Evolutionary conservation across 441 rosid species (phyloP), one percentile per base, ranked within the genome.

Genomic region (Eruca vesicaria): DNA sequence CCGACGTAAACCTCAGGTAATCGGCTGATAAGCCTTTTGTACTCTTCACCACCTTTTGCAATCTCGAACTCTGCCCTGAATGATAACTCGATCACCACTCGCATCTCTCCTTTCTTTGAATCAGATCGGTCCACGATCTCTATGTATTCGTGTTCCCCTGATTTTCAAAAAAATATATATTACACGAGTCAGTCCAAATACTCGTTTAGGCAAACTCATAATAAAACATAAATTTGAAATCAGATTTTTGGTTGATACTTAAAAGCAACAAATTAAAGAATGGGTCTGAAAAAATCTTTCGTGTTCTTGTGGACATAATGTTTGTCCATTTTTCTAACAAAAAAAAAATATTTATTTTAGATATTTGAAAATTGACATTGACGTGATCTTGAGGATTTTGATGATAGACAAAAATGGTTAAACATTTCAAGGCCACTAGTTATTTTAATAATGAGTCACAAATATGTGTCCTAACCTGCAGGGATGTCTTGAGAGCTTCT

Each of bases 31-130:
- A 91, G 75, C 61, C 66, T 73, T 35, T 84, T 86, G 82, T 91
- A 94, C 18, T 86, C 92, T 56, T 86, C 84, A 36, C 77, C 75
- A 12, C 93, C 88, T 77, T 86, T 89, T 1, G 88, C 97, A 84
- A 90, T 89, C 86, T 90, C 93, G 62, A 94, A 91, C 79, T 94
- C 96, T 0, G 82, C 89, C 58, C 88, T 80, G 62, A 94, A 94
- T 63, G 85, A 89, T 64, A 88, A 79, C 77, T 94, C 96, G 9
- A 94, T 84, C 48, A 91, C 77, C 38, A 91, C 87, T 66, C 88
- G 79, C 45, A 88, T 69, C 58, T 86, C 80, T 1, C 88, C 87
- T 61, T 76, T 86, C 71, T 84, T 88, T 6, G 86, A 71, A 55
- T 73, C 75, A 11, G 82, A 72, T 79, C 69, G 80, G 20, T 88